These are phyloP conservation scores for Hyphopichia homilentoma DNA, from an alignment of 805 yeast genomes.

Conservation along the genomic window DNA sequence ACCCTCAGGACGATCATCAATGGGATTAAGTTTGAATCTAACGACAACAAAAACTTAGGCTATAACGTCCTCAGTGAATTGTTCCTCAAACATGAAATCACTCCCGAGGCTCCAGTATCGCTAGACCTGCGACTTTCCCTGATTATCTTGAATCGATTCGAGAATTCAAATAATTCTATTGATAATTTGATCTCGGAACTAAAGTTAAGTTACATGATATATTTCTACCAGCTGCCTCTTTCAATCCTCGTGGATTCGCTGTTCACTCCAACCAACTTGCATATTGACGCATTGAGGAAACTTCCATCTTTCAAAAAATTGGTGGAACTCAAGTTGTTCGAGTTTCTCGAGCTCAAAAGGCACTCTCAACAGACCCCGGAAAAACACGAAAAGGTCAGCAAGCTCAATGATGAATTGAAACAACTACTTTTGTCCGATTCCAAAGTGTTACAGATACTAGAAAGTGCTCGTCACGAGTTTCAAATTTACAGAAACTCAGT, in stretches of 20 bases:
- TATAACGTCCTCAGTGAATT: slow-evolving; percentile 30
- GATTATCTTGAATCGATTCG: slow-evolving; percentile 31
- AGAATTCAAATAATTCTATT: slow-evolving; percentile 37
- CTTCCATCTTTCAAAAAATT: slow-evolving; percentile 34
- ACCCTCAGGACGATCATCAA: slow-evolving; percentile 23
- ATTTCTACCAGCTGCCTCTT: slow-evolving; percentile 37
- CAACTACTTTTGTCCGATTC: slow-evolving; percentile 13
- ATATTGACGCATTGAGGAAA: slow-evolving; percentile 23
- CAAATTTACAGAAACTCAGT: slow-evolving; percentile 21
- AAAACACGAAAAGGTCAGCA: slow-evolving; percentile 1
- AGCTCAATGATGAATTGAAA: slow-evolving; percentile 8
- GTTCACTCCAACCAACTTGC: slow-evolving; percentile 8
- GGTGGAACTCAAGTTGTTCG: slow-evolving; percentile 18
- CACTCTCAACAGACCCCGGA: background rate
- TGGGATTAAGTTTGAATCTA: slow-evolving; percentile 30
- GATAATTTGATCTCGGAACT: slow-evolving; percentile 36
- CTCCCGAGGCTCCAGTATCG: slow-evolving; percentile 13
- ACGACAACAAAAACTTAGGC: slow-evolving; percentile 31
- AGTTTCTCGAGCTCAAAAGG: background rate
- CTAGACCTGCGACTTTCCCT: slow-evolving; percentile 21
- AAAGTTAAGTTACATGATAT: slow-evolving; percentile 35
- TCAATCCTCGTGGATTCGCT: slow-evolving; percentile 17
- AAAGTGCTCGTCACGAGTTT: slow-evolving; percentile 15
- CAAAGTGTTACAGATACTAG: slow-evolving; percentile 10
- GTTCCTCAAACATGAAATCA: slow-evolving; percentile 23